Percentiles rank a stretch among this genome's conserved stretches.
Conservation (phyloP, 2,329 filamentous ascomycete genomes). For the Exophiala dermatitidis region DNA sequence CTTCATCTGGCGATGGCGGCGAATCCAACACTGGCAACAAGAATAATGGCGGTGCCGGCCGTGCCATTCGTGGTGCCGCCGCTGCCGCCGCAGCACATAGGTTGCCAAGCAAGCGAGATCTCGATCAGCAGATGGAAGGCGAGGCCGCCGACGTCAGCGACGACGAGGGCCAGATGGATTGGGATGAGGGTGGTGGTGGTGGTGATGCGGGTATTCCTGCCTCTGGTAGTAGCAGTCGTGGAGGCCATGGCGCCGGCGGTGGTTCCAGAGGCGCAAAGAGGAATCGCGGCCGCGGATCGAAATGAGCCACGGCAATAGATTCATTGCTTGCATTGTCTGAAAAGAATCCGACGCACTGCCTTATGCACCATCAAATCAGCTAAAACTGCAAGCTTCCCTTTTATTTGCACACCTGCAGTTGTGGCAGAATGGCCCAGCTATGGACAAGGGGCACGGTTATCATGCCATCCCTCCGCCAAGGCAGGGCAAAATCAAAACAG, state of each 20-base stretch:
- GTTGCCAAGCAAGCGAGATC: conserved; percentile 37
- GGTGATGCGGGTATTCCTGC: conserved; percentile 2
- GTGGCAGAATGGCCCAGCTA: no score
- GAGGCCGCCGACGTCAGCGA: conserved; percentile 30
- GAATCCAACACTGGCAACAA: conserved; percentile 14
- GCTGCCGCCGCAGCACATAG: neutral
- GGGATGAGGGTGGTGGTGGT: conserved; percentile 29
- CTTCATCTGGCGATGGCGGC: conserved; percentile 2
- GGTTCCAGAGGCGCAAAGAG: conserved; percentile 23
- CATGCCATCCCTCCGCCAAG: no score
- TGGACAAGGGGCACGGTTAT: no score
- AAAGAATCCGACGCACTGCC: no score
- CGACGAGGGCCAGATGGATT: conserved; percentile 24
- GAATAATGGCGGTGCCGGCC: neutral
- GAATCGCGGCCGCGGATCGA: conserved; percentile 22
- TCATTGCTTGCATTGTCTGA: no score
- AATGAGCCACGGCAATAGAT: neutral
- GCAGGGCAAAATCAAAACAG: no score
- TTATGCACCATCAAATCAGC: neutral
- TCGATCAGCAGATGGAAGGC: conserved; percentile 34
- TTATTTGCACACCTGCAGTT: neutral
- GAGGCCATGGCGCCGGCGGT: conserved; percentile 7
- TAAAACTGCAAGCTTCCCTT: neutral
- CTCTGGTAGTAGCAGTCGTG: conserved; percentile 1
- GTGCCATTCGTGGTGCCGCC: neutral